A percentile compares a stretch with the other conserved stretches of the same genome.
phyloP scores from a whole-genome alignment of 257 asterid genomes.

The Schizonepeta tenuifolia region DNA sequence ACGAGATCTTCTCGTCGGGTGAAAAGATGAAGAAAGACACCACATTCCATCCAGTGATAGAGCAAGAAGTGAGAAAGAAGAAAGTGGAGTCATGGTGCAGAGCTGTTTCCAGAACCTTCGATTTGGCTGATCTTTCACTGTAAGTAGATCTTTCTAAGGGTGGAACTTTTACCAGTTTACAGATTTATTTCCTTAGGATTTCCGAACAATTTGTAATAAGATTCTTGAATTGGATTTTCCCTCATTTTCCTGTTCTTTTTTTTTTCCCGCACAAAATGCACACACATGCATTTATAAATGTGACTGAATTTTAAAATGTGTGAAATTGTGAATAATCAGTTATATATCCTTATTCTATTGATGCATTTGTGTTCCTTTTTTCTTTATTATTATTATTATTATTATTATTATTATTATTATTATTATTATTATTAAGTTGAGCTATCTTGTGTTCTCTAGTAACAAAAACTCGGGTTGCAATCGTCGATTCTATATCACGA shows the following conservation, averaged over 20 bases:
- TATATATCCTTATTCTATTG: not conserved
- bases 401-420: no score
- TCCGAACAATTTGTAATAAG: constrained; percentile 7
- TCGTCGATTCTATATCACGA: not conserved
- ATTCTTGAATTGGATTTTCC: not conserved
- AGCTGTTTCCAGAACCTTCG: constrained; percentile 78
- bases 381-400: no score
- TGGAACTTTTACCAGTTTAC: not conserved
- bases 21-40: constrained; percentile 59
- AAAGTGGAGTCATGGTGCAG: constrained; percentile 90
- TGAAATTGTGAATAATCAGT: constrained; percentile 16
- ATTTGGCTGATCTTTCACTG: constrained; percentile 83
- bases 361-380: not conserved
- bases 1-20: constrained; percentile 61
- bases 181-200: not conserved
- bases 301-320: not conserved
- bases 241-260: not conserved
- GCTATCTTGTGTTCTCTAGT: not conserved
- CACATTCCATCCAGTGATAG: constrained; percentile 57
- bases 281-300: not conserved
- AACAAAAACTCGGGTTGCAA: not conserved
- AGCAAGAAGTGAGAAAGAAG: constrained; percentile 65
- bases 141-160: not conserved
- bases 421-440: no score
- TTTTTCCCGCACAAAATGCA: not conserved